Evolutionary conservation across 768 basidiomycete genomes (phyloP).

Genomic region (Podaxis mareebaensis): DNA sequence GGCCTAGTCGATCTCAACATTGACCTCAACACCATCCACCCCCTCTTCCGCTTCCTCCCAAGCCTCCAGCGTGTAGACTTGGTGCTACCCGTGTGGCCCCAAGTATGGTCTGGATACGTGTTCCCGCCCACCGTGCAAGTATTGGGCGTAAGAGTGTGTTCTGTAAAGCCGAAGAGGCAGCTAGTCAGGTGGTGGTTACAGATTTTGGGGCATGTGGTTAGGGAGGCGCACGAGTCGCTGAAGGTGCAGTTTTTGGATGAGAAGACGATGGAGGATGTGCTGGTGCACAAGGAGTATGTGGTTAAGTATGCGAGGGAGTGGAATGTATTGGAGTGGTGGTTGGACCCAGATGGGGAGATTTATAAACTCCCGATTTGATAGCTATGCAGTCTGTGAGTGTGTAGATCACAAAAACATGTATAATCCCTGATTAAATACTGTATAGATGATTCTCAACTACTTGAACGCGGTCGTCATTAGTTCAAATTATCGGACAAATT

Average conservation of each 20-base stretch:
- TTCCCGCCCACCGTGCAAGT: neutral
- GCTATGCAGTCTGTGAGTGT: too few relatives aligned
- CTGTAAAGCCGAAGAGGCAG: neutral
- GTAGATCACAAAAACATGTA: too few relatives aligned
- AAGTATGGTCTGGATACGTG: neutral
- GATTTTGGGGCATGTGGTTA: neutral
- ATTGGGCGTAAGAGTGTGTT: slow-evolving; percentile 3
- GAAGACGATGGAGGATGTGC: neutral
- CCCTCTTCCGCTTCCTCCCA: neutral
- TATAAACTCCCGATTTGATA: neutral
- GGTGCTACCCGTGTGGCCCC: slow-evolving; percentile 2
- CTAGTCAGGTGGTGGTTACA: neutral
- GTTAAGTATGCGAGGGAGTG: neutral
- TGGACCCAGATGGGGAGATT: slow-evolving; percentile 2
- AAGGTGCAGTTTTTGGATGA: slow-evolving; percentile 6
- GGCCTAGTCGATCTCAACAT: neutral
- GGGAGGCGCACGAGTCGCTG: neutral
- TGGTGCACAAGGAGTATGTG: neutral
- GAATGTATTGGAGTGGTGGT: slow-evolving; percentile 1
- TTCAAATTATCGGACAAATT: too few relatives aligned
- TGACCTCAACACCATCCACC: neutral
- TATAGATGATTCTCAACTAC: too few relatives aligned
- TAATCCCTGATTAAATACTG: too few relatives aligned
- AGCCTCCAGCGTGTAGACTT: slow-evolving; percentile 4
- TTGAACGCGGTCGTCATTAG: too few relatives aligned